Base-by-base conservation (phyloP, 305 asterid species). In the Withania somnifera region DNA sequence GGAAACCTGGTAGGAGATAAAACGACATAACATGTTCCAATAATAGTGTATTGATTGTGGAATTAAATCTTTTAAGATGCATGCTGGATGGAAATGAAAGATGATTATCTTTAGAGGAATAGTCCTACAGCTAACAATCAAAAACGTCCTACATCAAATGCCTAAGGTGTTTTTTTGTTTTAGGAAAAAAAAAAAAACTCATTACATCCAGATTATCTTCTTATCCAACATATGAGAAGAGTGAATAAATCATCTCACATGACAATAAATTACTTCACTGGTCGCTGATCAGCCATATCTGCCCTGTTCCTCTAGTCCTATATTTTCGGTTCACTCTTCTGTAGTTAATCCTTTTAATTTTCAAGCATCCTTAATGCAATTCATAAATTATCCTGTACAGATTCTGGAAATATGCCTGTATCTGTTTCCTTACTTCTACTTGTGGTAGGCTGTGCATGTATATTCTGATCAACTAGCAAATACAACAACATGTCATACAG, bases 401-500 rank as follows among this genome's bases (percentile, higher is more conserved):
- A 47, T 73, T 73, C 24, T 73, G 15, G 58, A 45, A 47, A 40
- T 73, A 47, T 73, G 60, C 79, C 4, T 47, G 24, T 71, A 45
- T 73, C 15, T 45, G 79, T 73, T 50, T 24, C 57, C 57, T 71
- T 68, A 68, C 77, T 47, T 73, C 60, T 73, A 47, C 40, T 73
- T 73, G 79, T 73, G 58, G 42, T 73, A 24, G 79, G 36, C 40
- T 45, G 78, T 69, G 42, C 40, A 11, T 47, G 8, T 73, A 14
- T 14, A 24, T 82, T 60, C 79, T 73, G 79, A 47, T 47, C 42
- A 73, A 73, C 79, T 47, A 77, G 75, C 80, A 22, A 86, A 87
- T 66, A 79, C 67, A 78, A 79, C 26, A 58, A 52, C 38, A 81
- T 88, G 79, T 78, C 76, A 75, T 81, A 82, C 94, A 93, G 99